Conservation (phyloP, 169 alveolate genomes). For the Miamiensis avidus region DNA sequence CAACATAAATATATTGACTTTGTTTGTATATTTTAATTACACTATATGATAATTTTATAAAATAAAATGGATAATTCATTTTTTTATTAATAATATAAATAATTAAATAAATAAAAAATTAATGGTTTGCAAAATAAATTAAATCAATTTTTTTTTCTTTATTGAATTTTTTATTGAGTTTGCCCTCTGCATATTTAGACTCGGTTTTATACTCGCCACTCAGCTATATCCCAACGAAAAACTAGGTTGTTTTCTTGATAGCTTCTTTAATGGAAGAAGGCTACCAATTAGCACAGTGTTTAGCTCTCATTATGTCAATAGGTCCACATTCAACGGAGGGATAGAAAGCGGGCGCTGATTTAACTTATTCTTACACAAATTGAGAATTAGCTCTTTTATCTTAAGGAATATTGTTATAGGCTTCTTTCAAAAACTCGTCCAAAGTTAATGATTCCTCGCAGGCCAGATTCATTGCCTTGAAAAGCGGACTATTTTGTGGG, state of each 20-base stretch:
- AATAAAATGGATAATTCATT: too few relatives aligned
- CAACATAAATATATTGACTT: too few relatives aligned
- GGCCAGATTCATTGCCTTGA: slow-evolving; percentile 31
- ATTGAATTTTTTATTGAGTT: too few relatives aligned
- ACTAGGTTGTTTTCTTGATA: neutral
- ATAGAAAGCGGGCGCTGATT: slow-evolving; percentile 17
- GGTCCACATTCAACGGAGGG: slow-evolving; percentile 52
- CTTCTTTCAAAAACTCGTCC: slow-evolving; percentile 18
- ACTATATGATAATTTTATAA: too few relatives aligned
- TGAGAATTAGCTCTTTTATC: neutral
- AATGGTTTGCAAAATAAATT: too few relatives aligned
- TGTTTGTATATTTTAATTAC: too few relatives aligned
- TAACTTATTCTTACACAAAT: neutral
- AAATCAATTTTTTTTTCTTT: too few relatives aligned
- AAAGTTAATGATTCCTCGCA: slow-evolving; percentile 36
- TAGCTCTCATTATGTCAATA: slow-evolving; percentile 33
- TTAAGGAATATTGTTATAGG: neutral
- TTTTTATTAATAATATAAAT: too few relatives aligned
- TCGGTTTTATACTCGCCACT: neutral
- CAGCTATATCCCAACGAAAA: too few relatives aligned
- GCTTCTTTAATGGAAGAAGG: slow-evolving; percentile 17
- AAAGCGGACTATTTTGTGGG: neutral
- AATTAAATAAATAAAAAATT: too few relatives aligned
- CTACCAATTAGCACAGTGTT: neutral
- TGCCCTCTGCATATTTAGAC: neutral